Evolutionary conservation across 208 protist genomes (phyloP), one percentile per base, ranked within the genome.

Genomic region (Crithidia brevicula): DNA sequence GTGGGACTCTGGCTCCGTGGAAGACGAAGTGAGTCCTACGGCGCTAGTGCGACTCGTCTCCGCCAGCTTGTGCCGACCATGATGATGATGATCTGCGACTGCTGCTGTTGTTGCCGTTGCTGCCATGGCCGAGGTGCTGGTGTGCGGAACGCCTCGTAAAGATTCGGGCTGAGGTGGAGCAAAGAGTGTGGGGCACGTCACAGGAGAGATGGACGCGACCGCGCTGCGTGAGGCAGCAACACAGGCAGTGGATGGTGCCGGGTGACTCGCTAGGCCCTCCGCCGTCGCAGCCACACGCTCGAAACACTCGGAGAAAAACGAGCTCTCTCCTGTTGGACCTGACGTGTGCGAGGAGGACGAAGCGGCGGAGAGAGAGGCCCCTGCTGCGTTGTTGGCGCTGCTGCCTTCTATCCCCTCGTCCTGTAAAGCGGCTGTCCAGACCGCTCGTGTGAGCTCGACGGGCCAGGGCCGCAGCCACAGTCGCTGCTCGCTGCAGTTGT

Each of bases 401-500:
- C n/a, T n/a, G n/a, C n/a, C n/a, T n/a, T n/a, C n/a, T n/a, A n/a
- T n/a, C n/a, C n/a, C n/a, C n/a, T n/a, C n/a, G n/a, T n/a, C n/a
- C n/a, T n/a, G n/a, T n/a, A n/a, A n/a, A n/a, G n/a, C n/a, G n/a
- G n/a, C n/a, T n/a, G n/a, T n/a, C n/a, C n/a, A n/a, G n/a, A n/a
- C n/a, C n/a, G n/a, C n/a, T n/a, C n/a, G n/a, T n/a, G n/a, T n/a
- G n/a, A n/a, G n/a, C n/a, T n/a, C n/a, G n/a, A n/a, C 53, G 18
- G 53, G 36, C 53, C 47, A 56, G 6, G 77, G 72, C 6, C 76
- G 51, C 23, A 88, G 77, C 82, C 82, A 88, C 36, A 88, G 58
- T 1, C 36, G 46, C 30, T 73, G 59, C 43, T n/a, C 33, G 4
- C 59, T 70, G 62, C 81, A 86, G 3, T 20, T 28, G 16, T 49